Base-by-base conservation (phyloP, 2,329 filamentous ascomycete genomes). In the Nemania serpens region DNA sequence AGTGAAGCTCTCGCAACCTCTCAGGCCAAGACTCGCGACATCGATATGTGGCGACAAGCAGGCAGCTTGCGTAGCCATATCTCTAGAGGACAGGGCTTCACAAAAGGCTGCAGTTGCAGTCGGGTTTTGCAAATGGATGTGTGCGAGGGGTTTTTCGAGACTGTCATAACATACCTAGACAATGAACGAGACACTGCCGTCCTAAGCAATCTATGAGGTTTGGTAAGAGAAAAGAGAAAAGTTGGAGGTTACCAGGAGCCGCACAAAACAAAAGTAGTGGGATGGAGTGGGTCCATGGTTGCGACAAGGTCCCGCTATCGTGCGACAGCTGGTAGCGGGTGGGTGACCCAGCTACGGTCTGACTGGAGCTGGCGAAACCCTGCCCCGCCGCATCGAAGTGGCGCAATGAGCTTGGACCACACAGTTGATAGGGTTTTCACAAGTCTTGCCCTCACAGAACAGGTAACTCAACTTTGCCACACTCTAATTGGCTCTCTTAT, bases 131-230 rank as follows among this genome's bases (percentile, higher is more conserved):
- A 7, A 15, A 36, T 41, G 34, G 10, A 9, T 29, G 17, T 12
- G 20, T 20, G 15, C 20, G 15, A 45, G 18, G n/a, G 12, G 37
- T 53, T 5, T n/a, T 22, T 22, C 9, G 12, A 33, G 25, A 12
- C 15, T 50, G 54, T 13, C 17, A 48, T 17, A 52, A 85, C 83
- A 71, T 85, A 85, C 83, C 83, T 85, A 83, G 83, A 85, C 83
- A 85, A 83, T 82, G 81, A 74, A 59, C 82, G 81, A 74, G 59
- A 70, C 78, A 82, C 80, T 85, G 83, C 82, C 83, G 80, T 85
- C 83, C 82, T 85, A 83, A 85, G 83, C 82, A 84, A 73, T 81
- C 81, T 78, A 84, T 82, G 79, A 76, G 74, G 75, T 68, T 70
- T 73, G 67, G 68, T 70, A 68, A 70, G 68, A 63, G 65, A 67